Conservation (phyloP, 148 eudicot genomes). For the Silene latifolia region DNA sequence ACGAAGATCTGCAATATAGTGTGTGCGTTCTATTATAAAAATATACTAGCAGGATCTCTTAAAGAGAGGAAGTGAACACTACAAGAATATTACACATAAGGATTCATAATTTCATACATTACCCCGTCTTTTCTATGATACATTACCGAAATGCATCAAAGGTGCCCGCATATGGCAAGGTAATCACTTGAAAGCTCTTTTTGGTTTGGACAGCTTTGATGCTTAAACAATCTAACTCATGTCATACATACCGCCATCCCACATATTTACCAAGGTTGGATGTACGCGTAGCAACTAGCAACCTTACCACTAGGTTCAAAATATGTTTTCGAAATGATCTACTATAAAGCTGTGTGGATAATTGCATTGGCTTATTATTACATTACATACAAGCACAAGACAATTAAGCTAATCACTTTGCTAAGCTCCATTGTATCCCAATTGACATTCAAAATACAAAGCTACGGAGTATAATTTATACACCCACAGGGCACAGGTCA, state of each 20-base stretch:
- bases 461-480: background rate
- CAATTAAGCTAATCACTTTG: background rate
- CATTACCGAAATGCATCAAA: background rate
- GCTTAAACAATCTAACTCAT: background rate
- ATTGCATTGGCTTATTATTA: background rate
- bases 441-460: background rate
- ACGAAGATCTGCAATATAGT: slow-evolving; percentile 50
- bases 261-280: background rate
- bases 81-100: background rate
- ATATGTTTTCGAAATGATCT: background rate
- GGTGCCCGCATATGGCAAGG: background rate
- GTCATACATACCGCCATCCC: background rate
- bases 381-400: background rate
- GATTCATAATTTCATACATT: background rate
- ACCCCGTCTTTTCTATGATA: background rate
- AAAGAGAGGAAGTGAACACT: background rate
- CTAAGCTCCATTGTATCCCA: background rate
- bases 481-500: background rate
- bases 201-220: background rate
- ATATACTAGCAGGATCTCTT: background rate
- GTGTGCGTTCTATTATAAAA: background rate
- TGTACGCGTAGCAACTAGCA: background rate
- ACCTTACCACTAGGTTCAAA: background rate
- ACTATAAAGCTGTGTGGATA: background rate
- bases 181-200: background rate